Percentiles rank a stretch among this genome's conserved stretches.
Conservation (phyloP, 2,329 filamentous ascomycete genomes). For the Scedosporium minutisporum region DNA sequence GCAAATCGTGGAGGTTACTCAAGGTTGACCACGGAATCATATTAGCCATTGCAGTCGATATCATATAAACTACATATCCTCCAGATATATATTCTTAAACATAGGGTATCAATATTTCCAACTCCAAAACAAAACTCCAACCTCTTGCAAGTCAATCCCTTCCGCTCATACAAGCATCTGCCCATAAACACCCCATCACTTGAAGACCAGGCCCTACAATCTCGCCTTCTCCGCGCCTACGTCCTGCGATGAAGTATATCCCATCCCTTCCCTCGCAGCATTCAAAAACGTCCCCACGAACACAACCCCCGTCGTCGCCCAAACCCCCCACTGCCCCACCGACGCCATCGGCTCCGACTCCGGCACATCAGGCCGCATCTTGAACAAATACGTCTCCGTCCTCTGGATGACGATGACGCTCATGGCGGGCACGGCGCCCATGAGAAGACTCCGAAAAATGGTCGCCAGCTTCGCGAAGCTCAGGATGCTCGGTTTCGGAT, state of each 20-base stretch:
- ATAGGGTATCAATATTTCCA: background rate
- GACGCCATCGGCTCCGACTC: conserved; percentile 8
- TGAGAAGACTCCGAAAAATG: background rate
- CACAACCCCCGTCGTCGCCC: conserved; percentile 9
- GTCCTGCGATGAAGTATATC: background rate
- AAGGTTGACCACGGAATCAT: too few species aligned
- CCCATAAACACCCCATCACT: background rate
- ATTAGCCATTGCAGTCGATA: too few species aligned
- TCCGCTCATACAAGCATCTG: background rate
- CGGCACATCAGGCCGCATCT: conserved; percentile 2
- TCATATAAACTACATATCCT: background rate
- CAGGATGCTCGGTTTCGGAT: background rate
- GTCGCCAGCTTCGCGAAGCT: background rate
- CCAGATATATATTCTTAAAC: background rate
- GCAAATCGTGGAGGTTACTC: too few species aligned
- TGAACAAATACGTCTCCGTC: conserved; percentile 8
- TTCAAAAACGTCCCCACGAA: conserved; percentile 8
- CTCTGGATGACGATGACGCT: conserved; percentile 3
- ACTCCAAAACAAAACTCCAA: background rate
- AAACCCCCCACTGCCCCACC: conserved; percentile 11
- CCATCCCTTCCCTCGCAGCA: conserved; percentile 8
- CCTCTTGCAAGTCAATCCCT: background rate
- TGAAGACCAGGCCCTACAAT: background rate
- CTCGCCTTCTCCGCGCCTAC: background rate
- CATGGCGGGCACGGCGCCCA: conserved; percentile 4